These are phyloP conservation scores for Salix suchowensis DNA, from an alignment of 345 rosid genomes.

Conservation along the genomic window DNA sequence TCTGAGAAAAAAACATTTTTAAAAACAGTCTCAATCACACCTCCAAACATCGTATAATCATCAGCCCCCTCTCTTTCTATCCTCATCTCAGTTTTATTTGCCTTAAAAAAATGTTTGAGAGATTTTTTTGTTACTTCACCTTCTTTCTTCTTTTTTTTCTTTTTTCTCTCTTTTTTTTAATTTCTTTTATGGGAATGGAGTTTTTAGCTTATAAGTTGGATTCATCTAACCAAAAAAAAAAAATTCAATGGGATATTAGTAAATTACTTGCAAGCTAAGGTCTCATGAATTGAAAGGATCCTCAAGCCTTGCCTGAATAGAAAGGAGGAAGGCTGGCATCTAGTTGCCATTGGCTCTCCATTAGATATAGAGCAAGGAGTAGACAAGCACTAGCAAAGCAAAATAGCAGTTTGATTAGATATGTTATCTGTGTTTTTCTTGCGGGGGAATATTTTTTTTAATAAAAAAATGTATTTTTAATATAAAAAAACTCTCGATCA, in stretches of 20 bases:
- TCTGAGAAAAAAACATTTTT: rapidly evolving
- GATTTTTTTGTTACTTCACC: not conserved
- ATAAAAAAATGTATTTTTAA: no score
- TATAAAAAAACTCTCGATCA: no score
- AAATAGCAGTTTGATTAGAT: not conserved
- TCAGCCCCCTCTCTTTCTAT: not conserved
- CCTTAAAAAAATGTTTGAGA: not conserved
- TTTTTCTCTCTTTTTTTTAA: no score
- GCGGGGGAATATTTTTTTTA: no score
- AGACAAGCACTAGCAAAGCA: not conserved
- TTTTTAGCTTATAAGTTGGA: not conserved
- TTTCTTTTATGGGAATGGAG: not conserved
- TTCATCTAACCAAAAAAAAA: not conserved
- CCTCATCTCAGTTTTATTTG: not conserved
- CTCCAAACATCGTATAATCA: no score
- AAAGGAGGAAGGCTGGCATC: constrained; percentile 8
- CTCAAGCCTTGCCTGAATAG: not conserved
- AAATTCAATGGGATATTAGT: not conserved
- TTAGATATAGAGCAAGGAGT: no score
- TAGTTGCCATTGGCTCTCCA: not conserved
- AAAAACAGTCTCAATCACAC: no score
- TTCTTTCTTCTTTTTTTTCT: no score
- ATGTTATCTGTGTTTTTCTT: no score
- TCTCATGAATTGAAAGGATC: constrained; percentile 4
- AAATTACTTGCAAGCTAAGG: not conserved